Percentiles rank a stretch among this genome's conserved stretches.
phyloP scores from a whole-genome alignment of 2,329 filamentous ascomycete genomes.

The Camptophora hylomeconis region DNA sequence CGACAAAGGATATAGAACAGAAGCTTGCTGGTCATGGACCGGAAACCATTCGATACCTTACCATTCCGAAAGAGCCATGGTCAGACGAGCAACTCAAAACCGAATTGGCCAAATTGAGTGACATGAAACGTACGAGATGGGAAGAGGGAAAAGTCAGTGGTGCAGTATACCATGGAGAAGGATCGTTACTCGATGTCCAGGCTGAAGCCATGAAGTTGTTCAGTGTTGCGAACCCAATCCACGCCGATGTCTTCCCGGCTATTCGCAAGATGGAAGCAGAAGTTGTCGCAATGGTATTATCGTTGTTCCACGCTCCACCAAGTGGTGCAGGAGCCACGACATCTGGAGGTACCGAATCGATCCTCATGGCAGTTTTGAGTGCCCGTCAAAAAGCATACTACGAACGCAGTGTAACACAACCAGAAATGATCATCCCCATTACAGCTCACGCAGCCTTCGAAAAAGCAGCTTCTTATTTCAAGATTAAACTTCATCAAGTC shows the following conservation, averaged over 20 bases:
- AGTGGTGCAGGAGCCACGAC: slow-evolving; percentile 80
- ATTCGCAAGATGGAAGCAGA: slow-evolving; percentile 99
- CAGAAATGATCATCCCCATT: slow-evolving; percentile 94
- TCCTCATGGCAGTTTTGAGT: slow-evolving; percentile 85
- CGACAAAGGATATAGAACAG: slow-evolving; percentile 64
- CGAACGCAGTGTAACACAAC: slow-evolving; percentile 79
- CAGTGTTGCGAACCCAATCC: slow-evolving; percentile 89
- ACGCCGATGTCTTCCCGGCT: slow-evolving; percentile 95
- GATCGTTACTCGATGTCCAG: slow-evolving; percentile 69
- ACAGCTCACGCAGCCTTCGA: slow-evolving; percentile 94
- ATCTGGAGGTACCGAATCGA: slow-evolving; percentile 88
- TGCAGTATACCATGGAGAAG: slow-evolving; percentile 89
- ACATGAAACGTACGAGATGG: slow-evolving; percentile 90
- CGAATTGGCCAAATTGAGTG: slow-evolving; percentile 66
- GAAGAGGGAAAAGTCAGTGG: slow-evolving; percentile 91
- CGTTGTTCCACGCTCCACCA: slow-evolving; percentile 79
- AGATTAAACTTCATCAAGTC: slow-evolving; percentile 86
- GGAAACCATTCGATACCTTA: slow-evolving; percentile 58
- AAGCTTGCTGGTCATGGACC: slow-evolving; percentile 69
- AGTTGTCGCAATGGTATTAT: slow-evolving; percentile 83
- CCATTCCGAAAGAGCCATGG: slow-evolving; percentile 75
- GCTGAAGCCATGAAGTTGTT: slow-evolving; percentile 89
- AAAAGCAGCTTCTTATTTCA: slow-evolving; percentile 91
- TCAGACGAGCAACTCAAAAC: slow-evolving; percentile 61
- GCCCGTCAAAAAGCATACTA: slow-evolving; percentile 78